Evolutionary conservation across 2,329 filamentous ascomycete genomes (phyloP), one percentile per base, ranked within the genome.

Genomic region (Alternaria brassicicola): DNA sequence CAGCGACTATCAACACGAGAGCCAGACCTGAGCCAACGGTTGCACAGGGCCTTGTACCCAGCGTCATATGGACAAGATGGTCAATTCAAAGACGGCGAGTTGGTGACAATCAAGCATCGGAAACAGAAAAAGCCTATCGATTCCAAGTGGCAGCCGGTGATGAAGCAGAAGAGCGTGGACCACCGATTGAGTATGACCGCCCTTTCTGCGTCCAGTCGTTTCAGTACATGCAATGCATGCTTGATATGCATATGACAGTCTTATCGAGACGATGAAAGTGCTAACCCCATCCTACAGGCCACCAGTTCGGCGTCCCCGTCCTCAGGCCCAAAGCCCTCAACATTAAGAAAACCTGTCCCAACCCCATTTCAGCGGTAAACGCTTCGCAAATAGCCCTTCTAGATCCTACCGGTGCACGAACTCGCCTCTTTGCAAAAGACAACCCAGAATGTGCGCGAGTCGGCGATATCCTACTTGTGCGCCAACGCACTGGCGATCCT

Each of bases 401-500:
- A 71, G 95, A 99, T 79, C 92, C 93, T 4, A 92, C 88, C 1
- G 93, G 93, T 48, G 88, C 90, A 51, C 90, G 94, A 61, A 89
- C 88, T 41, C 86, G 87, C 30, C 88, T 99, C 56, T 97, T 99
- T 82, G 86, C 88, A 65, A 86, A 86, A 67, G 79, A 84, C 52
- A 96, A 94, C 79, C 85, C 86, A 30, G 92, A 97, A 76, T 86
- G 88, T 70, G 92, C 89, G 54, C 89, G 90, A 70, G 86, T 90
- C 1, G 95, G 95, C 71, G 95, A 99, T 78, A 91, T 99, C 64
- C 84, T 99, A 33, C 92, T 96, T 70, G 91, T 97, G 46, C 92
- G 92, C 39, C 89, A 92, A 72, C 90, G 89, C 76, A 91, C 88
- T 62, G 89, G 89, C 61, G 94, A 98, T 77, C 92, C 94, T 6